phyloP scores from a whole-genome alignment of 1,284 basidiomycete genomes.

The Phlebopus sp. region DNA sequence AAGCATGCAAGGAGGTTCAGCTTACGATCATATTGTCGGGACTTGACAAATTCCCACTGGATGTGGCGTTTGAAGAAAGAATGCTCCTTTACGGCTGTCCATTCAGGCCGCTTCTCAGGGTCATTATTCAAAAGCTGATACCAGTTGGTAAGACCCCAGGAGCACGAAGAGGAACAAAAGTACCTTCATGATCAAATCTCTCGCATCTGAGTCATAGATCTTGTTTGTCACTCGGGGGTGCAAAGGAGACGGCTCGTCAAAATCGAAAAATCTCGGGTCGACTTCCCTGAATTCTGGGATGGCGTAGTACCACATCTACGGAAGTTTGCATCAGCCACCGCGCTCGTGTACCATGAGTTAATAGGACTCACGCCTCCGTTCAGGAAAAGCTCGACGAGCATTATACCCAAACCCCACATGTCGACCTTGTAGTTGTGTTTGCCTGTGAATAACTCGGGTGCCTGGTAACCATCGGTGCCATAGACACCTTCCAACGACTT shows the following conservation, averaged over 20 bases:
- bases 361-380: constrained; percentile 9
- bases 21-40: constrained; percentile 12
- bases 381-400: constrained; percentile 11
- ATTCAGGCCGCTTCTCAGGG: constrained; percentile 8
- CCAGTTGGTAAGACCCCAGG: neutral
- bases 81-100: constrained; percentile 8
- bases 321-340: neutral
- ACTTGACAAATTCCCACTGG: constrained; percentile 5
- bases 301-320: constrained; percentile 6
- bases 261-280: neutral
- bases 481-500: neutral
- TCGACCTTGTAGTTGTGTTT: constrained; percentile 13
- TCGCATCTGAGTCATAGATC: constrained; percentile 6
- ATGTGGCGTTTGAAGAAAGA: constrained; percentile 8
- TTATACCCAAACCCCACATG: constrained; percentile 6
- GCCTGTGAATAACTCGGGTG: constrained; percentile 7
- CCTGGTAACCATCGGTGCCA: constrained; percentile 10
- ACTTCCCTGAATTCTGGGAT: neutral
- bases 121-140: constrained; percentile 4
- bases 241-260: constrained; percentile 2
- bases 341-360: too few species aligned
- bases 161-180: neutral
- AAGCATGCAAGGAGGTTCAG: neutral
- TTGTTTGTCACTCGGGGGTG: neutral
- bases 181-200: constrained; percentile 9